phyloP scores from a whole-genome alignment of 345 rosid species.

The Sonneratia alba region DNA sequence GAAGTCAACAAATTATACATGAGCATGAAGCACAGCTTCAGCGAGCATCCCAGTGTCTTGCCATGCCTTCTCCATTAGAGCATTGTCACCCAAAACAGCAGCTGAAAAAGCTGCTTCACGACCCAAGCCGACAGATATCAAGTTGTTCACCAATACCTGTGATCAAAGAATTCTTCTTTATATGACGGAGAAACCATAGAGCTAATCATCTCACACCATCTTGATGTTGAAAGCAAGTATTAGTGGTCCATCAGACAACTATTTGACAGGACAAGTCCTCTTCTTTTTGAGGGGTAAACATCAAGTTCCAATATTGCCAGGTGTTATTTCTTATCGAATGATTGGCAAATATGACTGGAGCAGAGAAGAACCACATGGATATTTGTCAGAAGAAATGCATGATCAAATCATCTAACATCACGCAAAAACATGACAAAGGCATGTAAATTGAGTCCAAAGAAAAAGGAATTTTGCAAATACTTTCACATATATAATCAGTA shows the following conservation, averaged over 20 bases:
- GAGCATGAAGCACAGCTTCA: slow-evolving; percentile 99
- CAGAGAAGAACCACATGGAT: background rate
- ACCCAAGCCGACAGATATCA: slow-evolving; percentile 83
- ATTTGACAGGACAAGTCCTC: background rate
- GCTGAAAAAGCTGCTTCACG: slow-evolving; percentile 95
- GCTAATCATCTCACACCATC: background rate
- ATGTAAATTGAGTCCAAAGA: background rate
- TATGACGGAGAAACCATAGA: background rate
- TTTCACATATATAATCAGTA: background rate
- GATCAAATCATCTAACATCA: background rate
- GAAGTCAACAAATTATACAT: slow-evolving; percentile 37
- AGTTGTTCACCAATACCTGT: slow-evolving; percentile 81
- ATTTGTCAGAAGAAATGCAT: background rate
- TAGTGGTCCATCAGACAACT: background rate
- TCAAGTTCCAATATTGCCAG: background rate
- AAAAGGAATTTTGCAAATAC: background rate
- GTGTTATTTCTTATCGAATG: background rate
- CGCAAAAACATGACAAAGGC: background rate
- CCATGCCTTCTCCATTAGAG: slow-evolving; percentile 98
- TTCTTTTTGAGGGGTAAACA: background rate
- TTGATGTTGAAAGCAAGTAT: background rate
- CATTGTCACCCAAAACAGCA: slow-evolving; percentile 90
- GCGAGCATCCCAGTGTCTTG: slow-evolving; percentile 99
- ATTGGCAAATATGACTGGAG: background rate
- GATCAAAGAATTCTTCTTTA: slow-evolving; percentile 1